Percentiles rank a stretch among this genome's conserved stretches.
Evolutionary conservation across 345 rosid species (phyloP).

Genomic region (Barbarea vulgaris): DNA sequence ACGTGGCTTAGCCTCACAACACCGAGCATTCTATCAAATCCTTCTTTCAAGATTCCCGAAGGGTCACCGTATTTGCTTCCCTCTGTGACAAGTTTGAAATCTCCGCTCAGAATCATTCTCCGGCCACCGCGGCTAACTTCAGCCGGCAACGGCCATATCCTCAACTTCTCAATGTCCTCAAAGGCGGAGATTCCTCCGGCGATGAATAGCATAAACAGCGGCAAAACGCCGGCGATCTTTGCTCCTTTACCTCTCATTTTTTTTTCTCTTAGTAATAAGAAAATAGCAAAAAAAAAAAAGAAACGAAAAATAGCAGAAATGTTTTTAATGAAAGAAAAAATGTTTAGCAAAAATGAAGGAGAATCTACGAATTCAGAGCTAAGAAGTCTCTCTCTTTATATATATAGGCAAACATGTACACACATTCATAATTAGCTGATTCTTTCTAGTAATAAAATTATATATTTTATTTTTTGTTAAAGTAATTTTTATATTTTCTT

Average conservation of each 20-base stretch:
- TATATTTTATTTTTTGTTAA: neutral
- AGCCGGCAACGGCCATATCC: constrained; percentile 63
- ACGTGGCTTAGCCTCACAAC: constrained; percentile 48
- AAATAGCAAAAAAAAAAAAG: constrained; percentile 15
- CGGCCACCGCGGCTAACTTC: constrained; percentile 48
- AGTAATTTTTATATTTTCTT: neutral
- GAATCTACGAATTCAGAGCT: neutral
- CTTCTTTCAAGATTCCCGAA: constrained; percentile 55
- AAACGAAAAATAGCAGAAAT: constrained; percentile 1
- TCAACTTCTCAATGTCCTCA: constrained; percentile 37
- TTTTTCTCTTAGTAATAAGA: neutral
- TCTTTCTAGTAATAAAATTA: neutral
- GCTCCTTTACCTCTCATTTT: constrained; percentile 32
- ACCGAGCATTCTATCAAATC: constrained; percentile 55
- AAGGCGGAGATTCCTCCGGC: constrained; percentile 37
- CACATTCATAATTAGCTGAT: neutral
- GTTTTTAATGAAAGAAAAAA: neutral
- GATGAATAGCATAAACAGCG: constrained; percentile 27
- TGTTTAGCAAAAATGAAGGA: constrained; percentile 19
- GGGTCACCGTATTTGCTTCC: constrained; percentile 45
- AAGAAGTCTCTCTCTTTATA: constrained; percentile 18
- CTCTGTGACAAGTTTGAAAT: constrained; percentile 45
- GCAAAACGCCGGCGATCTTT: constrained; percentile 30
- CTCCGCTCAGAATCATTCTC: constrained; percentile 38
- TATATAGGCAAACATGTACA: neutral